A percentile compares a stretch with the other conserved stretches of the same genome.
Conservation (phyloP, 768 basidiomycete species). For the Pleurotus pulmonarius region DNA sequence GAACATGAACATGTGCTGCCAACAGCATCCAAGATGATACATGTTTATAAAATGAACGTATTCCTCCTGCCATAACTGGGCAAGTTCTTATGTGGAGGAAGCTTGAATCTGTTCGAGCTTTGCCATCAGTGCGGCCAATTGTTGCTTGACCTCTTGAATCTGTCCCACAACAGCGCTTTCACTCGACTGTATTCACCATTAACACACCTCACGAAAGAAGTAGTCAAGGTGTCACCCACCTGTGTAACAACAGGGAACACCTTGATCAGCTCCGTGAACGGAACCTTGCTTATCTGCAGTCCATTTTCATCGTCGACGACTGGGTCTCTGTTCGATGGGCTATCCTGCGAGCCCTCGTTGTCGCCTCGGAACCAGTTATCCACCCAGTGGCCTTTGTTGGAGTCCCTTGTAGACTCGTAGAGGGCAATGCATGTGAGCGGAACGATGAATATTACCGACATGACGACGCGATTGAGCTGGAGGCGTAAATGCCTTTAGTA, state of each 20-base stretch:
- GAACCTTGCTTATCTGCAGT: conserved; percentile 63
- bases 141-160: conserved; percentile 50
- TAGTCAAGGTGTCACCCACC: conserved; percentile 36
- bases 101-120: conserved; percentile 26
- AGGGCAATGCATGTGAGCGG: conserved; percentile 74
- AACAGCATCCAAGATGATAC: not conserved
- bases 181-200: conserved; percentile 48
- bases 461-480: conserved; percentile 74
- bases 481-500: conserved; percentile 8
- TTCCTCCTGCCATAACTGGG: too few relatives aligned
- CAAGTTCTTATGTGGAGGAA: not conserved
- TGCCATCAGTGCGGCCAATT: conserved; percentile 33
- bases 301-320: conserved; percentile 51
- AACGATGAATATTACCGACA: conserved; percentile 78
- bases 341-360: conserved; percentile 57
- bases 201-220: conserved; percentile 6
- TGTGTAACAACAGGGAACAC: conserved; percentile 69
- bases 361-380: conserved; percentile 60
- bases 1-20: conserved; percentile 20
- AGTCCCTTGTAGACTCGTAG: conserved; percentile 59
- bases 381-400: conserved; percentile 56
- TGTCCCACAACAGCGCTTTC: conserved; percentile 67
- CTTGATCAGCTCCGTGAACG: conserved; percentile 67
- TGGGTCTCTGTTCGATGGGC: conserved; percentile 55
- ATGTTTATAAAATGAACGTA: not conserved